These are phyloP conservation scores for Calocera viscosa DNA, from an alignment of 768 basidiomycete genomes.

Conservation along the genomic window DNA sequence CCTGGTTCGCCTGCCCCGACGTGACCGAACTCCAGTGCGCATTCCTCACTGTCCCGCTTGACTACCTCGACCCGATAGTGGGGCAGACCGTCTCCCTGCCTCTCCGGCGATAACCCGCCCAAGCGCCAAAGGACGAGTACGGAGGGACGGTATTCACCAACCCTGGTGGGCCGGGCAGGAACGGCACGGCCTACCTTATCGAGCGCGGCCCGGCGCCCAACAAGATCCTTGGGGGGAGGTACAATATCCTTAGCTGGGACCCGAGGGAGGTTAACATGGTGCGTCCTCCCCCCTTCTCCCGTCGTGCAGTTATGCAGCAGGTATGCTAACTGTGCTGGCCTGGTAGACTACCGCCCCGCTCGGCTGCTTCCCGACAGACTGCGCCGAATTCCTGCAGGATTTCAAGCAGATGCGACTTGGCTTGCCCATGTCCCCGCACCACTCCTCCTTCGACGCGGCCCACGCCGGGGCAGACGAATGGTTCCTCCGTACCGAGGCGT, in stretches of 20 bases:
- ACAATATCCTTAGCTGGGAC: slow-evolving; percentile 9
- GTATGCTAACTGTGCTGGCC: neutral
- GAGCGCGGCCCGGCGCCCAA: slow-evolving; percentile 3
- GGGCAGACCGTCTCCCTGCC: neutral
- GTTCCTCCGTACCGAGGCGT: neutral
- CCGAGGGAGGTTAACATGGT: slow-evolving; percentile 5
- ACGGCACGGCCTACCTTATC: slow-evolving; percentile 14
- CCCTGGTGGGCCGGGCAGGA: slow-evolving; percentile 18
- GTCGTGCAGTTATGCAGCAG: neutral
- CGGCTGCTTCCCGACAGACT: neutral
- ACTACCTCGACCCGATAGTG: neutral
- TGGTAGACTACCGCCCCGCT: neutral
- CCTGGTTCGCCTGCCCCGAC: slow-evolving; percentile 5
- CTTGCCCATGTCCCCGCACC: neutral
- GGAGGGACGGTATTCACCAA: slow-evolving; percentile 8
- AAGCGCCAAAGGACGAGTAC: neutral
- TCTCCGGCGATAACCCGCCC: neutral
- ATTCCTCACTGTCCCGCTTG: neutral
- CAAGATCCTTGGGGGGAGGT: slow-evolving; percentile 9
- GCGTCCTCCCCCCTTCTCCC: too few species aligned
- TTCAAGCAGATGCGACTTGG: neutral
- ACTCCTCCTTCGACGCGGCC: neutral
- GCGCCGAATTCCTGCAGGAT: neutral
- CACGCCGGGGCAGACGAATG: neutral
- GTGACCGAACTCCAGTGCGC: neutral